Evolutionary conservation across 2,329 filamentous ascomycete species (phyloP), one percentile per base, ranked within the genome.

Genomic region (Boeremia exigua): DNA sequence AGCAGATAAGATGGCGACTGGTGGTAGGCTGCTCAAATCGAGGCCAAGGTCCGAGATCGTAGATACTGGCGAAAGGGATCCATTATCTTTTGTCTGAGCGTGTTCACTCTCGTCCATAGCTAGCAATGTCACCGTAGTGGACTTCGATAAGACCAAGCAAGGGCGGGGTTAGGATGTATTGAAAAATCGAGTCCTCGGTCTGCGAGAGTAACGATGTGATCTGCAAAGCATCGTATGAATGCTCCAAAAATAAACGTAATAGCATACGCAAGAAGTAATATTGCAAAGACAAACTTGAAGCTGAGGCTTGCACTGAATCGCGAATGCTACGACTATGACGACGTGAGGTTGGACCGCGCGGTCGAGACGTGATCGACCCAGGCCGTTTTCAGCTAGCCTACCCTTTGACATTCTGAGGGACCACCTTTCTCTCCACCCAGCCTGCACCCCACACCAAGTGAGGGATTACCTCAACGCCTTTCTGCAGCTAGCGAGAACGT

Each of bases 1-100:
- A 4, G 88, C 86, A 1, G 87, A 78, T 0, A 96, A 82, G 12
- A 98, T 80, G 64, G 87, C 95, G 23, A 95, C 87, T 4, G 84
- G 80, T 10, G 91, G 90, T 25, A 83, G 70, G 25, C 57, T 59
- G 48, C 74, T 77, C 2, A 83, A 70, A 65, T 82, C 75, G 34
- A 70, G 63, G 19, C 56, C 58, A 44, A 56, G 44, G 34, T 51
- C 40, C 27, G 61, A 64, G 37, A 61, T 50, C 27, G 54, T 64
- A 30, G 61, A 60, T 8, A 57, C 51, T 19, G 62, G 61, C 25
- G 66, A 66, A 19, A 59, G 59, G 12, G 63, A 65, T 17, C 34
- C 53, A 23, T 58, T 40, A 10, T 59, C 53, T 29, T 66, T 51
- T 50, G 64, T 64, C 43, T 62, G 61, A 45, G 59, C 61, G 59